A percentile compares a stretch with the other conserved stretches of the same genome.
These are phyloP conservation scores for Eudorina sp. DNA, from an alignment of 139 green algal species.

Conservation along the genomic window DNA sequence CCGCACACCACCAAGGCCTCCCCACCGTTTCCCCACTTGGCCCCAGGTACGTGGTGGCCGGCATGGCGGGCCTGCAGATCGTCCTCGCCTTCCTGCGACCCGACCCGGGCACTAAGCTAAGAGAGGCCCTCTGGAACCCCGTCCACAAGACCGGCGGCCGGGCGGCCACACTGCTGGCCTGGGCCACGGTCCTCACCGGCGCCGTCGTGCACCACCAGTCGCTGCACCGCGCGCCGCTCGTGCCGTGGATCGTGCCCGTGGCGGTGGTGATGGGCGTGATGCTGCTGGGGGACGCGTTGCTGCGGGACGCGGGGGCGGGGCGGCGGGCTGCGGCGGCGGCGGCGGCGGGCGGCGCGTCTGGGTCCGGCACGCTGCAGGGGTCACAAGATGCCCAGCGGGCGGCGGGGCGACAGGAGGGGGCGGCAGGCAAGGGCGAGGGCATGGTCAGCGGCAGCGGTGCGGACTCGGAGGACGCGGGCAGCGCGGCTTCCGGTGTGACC, in stretches of 20 bases:
- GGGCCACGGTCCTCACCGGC: constrained; percentile 3
- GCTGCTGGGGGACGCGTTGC: background rate
- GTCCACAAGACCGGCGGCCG: constrained; percentile 26
- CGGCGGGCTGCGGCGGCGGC: background rate
- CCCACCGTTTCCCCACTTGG: too few relatives aligned
- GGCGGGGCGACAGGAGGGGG: too few relatives aligned
- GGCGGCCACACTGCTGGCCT: background rate
- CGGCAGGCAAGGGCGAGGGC: too few relatives aligned
- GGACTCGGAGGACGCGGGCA: too few relatives aligned
- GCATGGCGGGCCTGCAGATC: constrained; percentile 15
- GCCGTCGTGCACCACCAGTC: background rate
- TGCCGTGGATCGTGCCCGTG: constrained; percentile 13
- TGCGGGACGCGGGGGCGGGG: background rate
- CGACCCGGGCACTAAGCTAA: constrained; percentile 20
- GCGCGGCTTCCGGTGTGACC: too few relatives aligned
- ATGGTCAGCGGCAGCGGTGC: too few relatives aligned
- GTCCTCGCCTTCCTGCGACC: constrained; percentile 13
- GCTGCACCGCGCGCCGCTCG: background rate
- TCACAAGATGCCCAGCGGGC: too few relatives aligned
- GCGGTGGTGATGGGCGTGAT: constrained; percentile 5
- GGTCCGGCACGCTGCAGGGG: too few relatives aligned
- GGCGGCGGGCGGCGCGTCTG: background rate
- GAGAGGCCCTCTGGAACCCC: constrained; percentile 17
- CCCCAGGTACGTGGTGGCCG: constrained; percentile 15
- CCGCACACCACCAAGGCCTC: too few relatives aligned